phyloP scores from a whole-genome alignment of 495 filamentous ascomycete genomes.

The Penicillium samsonianum region DNA sequence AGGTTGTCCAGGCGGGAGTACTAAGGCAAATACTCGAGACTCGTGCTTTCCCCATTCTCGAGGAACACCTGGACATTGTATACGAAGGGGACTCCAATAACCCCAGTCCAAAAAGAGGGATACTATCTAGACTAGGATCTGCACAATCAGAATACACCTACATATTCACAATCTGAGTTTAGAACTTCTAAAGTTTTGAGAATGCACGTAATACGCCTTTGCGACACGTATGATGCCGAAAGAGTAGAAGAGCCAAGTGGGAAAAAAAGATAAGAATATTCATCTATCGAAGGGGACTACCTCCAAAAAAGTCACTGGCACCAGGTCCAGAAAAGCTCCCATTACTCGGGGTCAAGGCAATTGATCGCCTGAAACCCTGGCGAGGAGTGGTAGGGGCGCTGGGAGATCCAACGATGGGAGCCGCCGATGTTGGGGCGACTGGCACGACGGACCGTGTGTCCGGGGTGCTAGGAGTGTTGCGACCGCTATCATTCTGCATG shows the following conservation, averaged over 20 bases:
- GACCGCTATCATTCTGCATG: slow-evolving; percentile 45
- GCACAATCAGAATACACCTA: too few relatives aligned
- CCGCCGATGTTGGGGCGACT: slow-evolving; percentile 2
- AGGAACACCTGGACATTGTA: too few relatives aligned
- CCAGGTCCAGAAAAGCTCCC: slow-evolving; percentile 46
- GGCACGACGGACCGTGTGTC: slow-evolving; percentile 22
- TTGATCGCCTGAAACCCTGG: slow-evolving; percentile 48
- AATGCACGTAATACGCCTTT: background rate
- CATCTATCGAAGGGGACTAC: slow-evolving; percentile 44
- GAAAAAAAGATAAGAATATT: background rate
- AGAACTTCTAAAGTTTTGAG: background rate
- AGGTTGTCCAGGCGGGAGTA: too few relatives aligned
- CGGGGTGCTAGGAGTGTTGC: slow-evolving; percentile 46
- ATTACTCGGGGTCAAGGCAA: slow-evolving; percentile 50
- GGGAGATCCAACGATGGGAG: slow-evolving; percentile 16
- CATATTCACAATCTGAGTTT: background rate
- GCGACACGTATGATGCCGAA: background rate
- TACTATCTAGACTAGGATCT: too few relatives aligned
- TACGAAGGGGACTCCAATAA: too few relatives aligned
- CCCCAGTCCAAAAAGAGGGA: too few relatives aligned
- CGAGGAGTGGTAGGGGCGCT: slow-evolving; percentile 48
- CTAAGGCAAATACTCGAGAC: too few relatives aligned
- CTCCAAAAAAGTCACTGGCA: slow-evolving; percentile 44
- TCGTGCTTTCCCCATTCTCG: too few relatives aligned
- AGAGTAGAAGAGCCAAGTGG: background rate